These are phyloP conservation scores for Rhododendron vialii DNA, from an alignment of 148 eudicot genomes.

Conservation along the genomic window DNA sequence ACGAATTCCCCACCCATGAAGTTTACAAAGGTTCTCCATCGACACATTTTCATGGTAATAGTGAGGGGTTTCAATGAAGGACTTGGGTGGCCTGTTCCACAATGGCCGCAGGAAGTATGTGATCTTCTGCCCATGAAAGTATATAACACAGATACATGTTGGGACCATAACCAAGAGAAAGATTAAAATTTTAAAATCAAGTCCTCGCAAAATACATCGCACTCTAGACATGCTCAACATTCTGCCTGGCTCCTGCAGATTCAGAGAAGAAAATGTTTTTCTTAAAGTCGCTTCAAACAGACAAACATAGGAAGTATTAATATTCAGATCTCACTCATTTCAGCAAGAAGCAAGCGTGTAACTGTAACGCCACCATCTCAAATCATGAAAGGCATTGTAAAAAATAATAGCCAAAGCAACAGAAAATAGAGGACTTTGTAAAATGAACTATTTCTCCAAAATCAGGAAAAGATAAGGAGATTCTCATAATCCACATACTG, in stretches of 20 bases:
- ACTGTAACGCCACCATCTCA: background rate
- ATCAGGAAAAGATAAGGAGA: background rate
- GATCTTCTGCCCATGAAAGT: constrained; percentile 76
- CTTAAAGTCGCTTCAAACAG: background rate
- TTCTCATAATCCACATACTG: background rate
- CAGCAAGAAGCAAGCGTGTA: background rate
- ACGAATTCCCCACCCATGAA: constrained; percentile 84
- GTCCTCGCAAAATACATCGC: constrained; percentile 54
- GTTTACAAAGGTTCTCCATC: constrained; percentile 65
- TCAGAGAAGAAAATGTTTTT: background rate
- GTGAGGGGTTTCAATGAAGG: constrained; percentile 61
- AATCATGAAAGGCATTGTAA: background rate
- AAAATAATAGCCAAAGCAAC: background rate
- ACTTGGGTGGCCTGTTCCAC: constrained; percentile 79
- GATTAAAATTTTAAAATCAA: constrained; percentile 50
- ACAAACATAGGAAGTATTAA: background rate
- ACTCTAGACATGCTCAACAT: constrained; percentile 40
- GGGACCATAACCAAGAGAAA: constrained; percentile 56
- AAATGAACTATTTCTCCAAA: background rate
- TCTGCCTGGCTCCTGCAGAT: constrained; percentile 40
- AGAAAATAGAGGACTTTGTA: background rate
- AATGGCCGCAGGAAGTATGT: constrained; percentile 70
- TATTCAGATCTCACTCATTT: background rate
- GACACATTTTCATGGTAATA: constrained; percentile 64
- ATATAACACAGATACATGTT: constrained; percentile 32